Evolutionary conservation across 2,329 filamentous ascomycete species (phyloP).

Genomic region (Alternaria ethzedia): DNA sequence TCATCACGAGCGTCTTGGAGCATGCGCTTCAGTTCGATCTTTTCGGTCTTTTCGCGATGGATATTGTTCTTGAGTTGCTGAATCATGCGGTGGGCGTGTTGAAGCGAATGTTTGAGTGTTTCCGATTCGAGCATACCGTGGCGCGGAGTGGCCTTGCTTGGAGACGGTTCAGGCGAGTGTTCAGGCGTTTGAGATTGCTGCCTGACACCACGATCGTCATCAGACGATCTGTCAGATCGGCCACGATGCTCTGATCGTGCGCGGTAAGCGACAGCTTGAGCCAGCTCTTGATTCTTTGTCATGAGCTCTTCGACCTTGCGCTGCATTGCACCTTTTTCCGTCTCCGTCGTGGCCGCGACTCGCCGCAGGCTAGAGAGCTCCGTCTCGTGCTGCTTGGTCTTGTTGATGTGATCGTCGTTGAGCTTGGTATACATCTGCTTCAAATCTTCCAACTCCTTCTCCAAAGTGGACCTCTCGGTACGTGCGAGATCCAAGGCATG

Average conservation of each 20-base stretch:
- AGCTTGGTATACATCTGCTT: slow-evolving; percentile 80
- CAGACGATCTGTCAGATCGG: slow-evolving; percentile 63
- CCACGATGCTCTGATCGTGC: slow-evolving; percentile 66
- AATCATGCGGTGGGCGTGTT: slow-evolving; percentile 95
- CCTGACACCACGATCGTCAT: slow-evolving; percentile 57
- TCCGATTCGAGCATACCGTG: slow-evolving; percentile 94
- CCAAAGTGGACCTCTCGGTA: slow-evolving; percentile 75
- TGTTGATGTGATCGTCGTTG: slow-evolving; percentile 76
- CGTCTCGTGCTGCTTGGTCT: slow-evolving; percentile 84
- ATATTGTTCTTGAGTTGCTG: slow-evolving; percentile 94
- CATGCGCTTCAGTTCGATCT: slow-evolving; percentile 92
- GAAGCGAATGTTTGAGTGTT: slow-evolving; percentile 90
- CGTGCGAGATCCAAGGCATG: slow-evolving; percentile 73
- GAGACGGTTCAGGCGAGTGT: slow-evolving; percentile 87
- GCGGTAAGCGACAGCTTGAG: slow-evolving; percentile 79
- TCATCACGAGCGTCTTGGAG: slow-evolving; percentile 95
- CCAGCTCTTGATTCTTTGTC: slow-evolving; percentile 88
- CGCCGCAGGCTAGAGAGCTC: slow-evolving; percentile 85
- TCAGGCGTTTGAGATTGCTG: slow-evolving; percentile 74
- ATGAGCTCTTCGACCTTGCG: slow-evolving; percentile 87
- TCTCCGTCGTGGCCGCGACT: slow-evolving; percentile 77
- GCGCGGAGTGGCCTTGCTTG: slow-evolving; percentile 87
- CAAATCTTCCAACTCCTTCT: slow-evolving; percentile 90
- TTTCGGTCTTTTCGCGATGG: slow-evolving; percentile 98
- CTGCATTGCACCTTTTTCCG: slow-evolving; percentile 78